Conservation (phyloP, 2,329 filamentous ascomycete genomes). For the Trichophaea hybrida region DNA sequence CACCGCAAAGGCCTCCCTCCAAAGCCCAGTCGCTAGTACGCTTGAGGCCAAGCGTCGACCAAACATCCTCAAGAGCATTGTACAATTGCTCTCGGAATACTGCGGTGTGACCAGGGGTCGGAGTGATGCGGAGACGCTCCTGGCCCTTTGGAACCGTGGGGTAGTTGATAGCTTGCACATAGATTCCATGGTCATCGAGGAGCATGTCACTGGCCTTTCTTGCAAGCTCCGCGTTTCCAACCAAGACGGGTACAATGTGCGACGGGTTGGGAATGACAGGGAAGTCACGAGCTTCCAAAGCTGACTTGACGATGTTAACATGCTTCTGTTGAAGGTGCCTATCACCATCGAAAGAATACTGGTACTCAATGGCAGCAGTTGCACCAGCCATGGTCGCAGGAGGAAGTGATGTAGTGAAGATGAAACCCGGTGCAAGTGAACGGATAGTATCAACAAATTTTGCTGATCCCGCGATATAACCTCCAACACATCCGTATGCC, state of each 20-base stretch:
- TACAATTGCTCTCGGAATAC: slow-evolving; percentile 77
- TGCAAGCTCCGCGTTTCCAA: slow-evolving; percentile 84
- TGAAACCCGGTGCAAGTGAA: slow-evolving; percentile 90
- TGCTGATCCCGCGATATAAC: slow-evolving; percentile 83
- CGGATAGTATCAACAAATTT: slow-evolving; percentile 85
- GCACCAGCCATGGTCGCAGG: slow-evolving; percentile 96
- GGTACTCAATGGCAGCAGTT: slow-evolving; percentile 81
- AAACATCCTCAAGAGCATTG: slow-evolving; percentile 70
- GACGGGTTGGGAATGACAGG: slow-evolving; percentile 96
- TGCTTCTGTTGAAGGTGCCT: slow-evolving; percentile 88
- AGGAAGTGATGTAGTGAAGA: slow-evolving; percentile 93
- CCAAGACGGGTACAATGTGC: slow-evolving; percentile 86
- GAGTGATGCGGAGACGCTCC: slow-evolving; percentile 88
- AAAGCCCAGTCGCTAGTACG: slow-evolving; percentile 83
- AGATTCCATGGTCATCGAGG: slow-evolving; percentile 78
- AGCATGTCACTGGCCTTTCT: slow-evolving; percentile 87
- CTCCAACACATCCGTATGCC: slow-evolving; percentile 92
- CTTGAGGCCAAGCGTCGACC: slow-evolving; percentile 77
- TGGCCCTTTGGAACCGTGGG: slow-evolving; percentile 96
- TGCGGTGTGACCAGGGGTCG: slow-evolving; percentile 79
- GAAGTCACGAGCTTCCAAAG: slow-evolving; percentile 64
- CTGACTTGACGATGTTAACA: slow-evolving; percentile 84
- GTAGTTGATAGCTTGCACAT: slow-evolving; percentile 98
- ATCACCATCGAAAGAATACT: slow-evolving; percentile 71
- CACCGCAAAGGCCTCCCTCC: slow-evolving; percentile 85